Conservation (phyloP, 306 rosid species). For the Dicorynia guianensis region DNA sequence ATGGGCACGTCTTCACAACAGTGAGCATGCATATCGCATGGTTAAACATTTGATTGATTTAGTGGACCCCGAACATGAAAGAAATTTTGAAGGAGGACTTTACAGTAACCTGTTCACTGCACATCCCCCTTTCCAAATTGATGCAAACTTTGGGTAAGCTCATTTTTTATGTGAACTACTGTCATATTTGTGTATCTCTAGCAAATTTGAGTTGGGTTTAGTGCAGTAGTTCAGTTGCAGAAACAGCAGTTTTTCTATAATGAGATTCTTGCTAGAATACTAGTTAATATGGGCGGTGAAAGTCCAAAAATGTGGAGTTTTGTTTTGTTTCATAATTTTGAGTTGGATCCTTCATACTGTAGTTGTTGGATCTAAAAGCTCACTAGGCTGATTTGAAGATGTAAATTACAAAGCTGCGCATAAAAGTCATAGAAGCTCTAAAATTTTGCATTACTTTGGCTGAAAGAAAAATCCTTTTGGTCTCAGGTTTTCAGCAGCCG, state of each 20-base stretch:
- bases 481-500: conserved; percentile 67
- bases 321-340: neutral
- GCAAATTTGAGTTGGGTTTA: neutral
- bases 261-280: conserved; percentile 1
- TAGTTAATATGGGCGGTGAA: neutral
- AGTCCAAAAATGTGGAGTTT: neutral
- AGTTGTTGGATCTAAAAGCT: neutral
- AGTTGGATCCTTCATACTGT: neutral
- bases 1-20: conserved; percentile 89
- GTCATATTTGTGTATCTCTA: neutral
- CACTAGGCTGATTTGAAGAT: neutral
- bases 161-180: conserved; percentile 22
- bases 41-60: conserved; percentile 81
- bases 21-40: conserved; percentile 91
- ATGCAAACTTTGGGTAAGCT: conserved; percentile 92
- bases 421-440: neutral
- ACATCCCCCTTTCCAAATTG: conserved; percentile 97
- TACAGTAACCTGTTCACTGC: conserved; percentile 92
- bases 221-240: conserved; percentile 14
- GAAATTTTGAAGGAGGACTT: conserved; percentile 81
- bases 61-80: conserved; percentile 84
- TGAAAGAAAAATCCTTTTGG: conserved; percentile 8
- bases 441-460: too few species aligned
- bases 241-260: neutral
- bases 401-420: neutral